Percentiles rank a stretch among this genome's conserved stretches.
phyloP scores from a whole-genome alignment of 1,284 basidiomycete species.

The Apiotrichum porosum region DNA sequence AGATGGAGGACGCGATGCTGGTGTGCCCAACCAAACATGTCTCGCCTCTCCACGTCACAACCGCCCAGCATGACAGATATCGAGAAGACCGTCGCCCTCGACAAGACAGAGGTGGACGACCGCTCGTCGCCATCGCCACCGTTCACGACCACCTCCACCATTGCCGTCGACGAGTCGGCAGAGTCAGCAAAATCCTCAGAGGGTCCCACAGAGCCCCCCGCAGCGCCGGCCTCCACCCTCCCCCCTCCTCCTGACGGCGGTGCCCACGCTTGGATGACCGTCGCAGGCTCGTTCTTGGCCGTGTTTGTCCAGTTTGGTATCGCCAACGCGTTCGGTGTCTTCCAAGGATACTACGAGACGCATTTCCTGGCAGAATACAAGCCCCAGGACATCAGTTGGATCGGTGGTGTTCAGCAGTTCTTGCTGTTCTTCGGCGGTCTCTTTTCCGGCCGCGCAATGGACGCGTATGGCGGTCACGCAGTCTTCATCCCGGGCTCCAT shows the following conservation, averaged over 20 bases:
- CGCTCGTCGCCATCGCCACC: too few relatives aligned
- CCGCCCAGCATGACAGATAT: too few relatives aligned
- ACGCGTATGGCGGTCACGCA: slow-evolving; percentile 36
- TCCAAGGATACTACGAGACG: slow-evolving; percentile 29
- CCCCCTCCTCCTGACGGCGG: slow-evolving; percentile 7
- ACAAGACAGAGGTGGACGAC: too few relatives aligned
- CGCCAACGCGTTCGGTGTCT: slow-evolving; percentile 30
- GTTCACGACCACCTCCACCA: too few relatives aligned
- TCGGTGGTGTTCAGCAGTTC: slow-evolving; percentile 62
- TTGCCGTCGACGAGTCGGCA: too few relatives aligned
- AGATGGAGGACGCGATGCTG: too few relatives aligned
- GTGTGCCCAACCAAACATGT: too few relatives aligned
- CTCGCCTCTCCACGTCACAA: too few relatives aligned
- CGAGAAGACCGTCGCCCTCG: too few relatives aligned
- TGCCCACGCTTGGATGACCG: slow-evolving; percentile 5
- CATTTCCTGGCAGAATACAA: slow-evolving; percentile 15
- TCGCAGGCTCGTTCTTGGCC: slow-evolving; percentile 7
- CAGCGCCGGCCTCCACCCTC: neutral
- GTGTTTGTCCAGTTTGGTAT: slow-evolving; percentile 15
- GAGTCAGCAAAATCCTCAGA: too few relatives aligned
- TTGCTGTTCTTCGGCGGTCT: slow-evolving; percentile 51
- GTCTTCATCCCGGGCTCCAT: slow-evolving; percentile 51
- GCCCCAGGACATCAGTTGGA: slow-evolving; percentile 55
- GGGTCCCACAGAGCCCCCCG: too few relatives aligned
- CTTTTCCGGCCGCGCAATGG: slow-evolving; percentile 14